Evolutionary conservation across 2,329 filamentous ascomycete genomes (phyloP).

Genomic region (Ascochyta clinopodiicola): DNA sequence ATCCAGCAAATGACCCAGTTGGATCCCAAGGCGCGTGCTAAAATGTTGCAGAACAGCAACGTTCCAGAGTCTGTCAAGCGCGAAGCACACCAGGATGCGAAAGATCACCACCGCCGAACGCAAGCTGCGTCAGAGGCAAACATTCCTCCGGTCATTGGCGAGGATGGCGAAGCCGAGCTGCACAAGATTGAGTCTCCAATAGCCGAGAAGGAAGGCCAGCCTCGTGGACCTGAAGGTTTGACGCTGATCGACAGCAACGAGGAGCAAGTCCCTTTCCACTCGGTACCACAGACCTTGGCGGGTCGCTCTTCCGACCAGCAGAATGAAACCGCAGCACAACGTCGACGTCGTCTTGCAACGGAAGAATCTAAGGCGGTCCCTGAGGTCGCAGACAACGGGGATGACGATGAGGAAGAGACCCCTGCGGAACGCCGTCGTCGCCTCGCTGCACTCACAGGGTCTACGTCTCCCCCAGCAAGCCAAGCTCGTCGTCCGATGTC

Average conservation of each 20-base stretch:
- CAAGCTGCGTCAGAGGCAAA: slow-evolving; percentile 38
- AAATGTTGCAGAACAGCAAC: slow-evolving; percentile 56
- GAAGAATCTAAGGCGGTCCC: slow-evolving; percentile 15
- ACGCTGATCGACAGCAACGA: slow-evolving; percentile 55
- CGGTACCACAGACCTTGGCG: slow-evolving; percentile 48
- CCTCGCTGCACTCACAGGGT: slow-evolving; percentile 22
- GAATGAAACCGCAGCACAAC: slow-evolving; percentile 51
- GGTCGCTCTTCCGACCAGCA: slow-evolving; percentile 30
- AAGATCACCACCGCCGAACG: slow-evolving; percentile 44
- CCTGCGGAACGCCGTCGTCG: slow-evolving; percentile 30
- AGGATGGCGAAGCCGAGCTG: slow-evolving; percentile 43
- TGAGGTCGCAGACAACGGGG: slow-evolving; percentile 7
- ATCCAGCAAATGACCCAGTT: slow-evolving; percentile 75
- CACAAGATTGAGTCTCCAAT: slow-evolving; percentile 40
- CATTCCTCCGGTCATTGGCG: slow-evolving; percentile 40
- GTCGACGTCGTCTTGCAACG: slow-evolving; percentile 50
- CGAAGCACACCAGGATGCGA: slow-evolving; percentile 53
- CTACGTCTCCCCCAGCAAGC: slow-evolving; percentile 20
- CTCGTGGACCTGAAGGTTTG: slow-evolving; percentile 48
- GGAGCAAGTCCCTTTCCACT: slow-evolving; percentile 57
- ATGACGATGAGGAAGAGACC: slow-evolving; percentile 31
- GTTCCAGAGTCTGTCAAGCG: slow-evolving; percentile 56
- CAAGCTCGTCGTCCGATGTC: slow-evolving; percentile 20
- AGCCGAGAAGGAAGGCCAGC: slow-evolving; percentile 31
- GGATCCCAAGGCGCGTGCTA: slow-evolving; percentile 68